Evolutionary conservation across 1,139 yeast species (phyloP).

Genomic region (Blastobotrys malaysiensis): DNA sequence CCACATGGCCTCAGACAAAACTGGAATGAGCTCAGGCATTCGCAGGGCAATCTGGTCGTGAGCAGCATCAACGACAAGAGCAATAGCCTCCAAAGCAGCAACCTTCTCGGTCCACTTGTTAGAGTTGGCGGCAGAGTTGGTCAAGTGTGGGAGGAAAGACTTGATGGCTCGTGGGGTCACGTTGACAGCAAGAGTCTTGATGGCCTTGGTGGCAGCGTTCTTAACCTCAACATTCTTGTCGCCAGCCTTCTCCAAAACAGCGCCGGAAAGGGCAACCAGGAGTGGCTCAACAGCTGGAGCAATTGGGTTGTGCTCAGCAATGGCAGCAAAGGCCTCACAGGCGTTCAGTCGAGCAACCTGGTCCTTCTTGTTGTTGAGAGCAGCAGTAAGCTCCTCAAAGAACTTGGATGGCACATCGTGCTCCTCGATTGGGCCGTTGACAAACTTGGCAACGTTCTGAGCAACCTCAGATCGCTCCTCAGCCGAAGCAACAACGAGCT

Average conservation of each 20-base stretch:
- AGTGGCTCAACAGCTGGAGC: conserved; percentile 94
- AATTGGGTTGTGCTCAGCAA: conserved; percentile 73
- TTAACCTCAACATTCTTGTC: conserved; percentile 79
- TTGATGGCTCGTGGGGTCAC: conserved; percentile 92
- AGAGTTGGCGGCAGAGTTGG: conserved; percentile 62
- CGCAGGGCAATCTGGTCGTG: conserved; percentile 94
- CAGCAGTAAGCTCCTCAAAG: conserved; percentile 69
- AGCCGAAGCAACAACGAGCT: conserved; percentile 76
- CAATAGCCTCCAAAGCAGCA: conserved; percentile 76
- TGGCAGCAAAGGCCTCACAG: conserved; percentile 76
- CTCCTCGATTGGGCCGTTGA: conserved; percentile 96
- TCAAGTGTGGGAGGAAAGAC: conserved; percentile 77
- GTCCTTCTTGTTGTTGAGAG: conserved; percentile 76
- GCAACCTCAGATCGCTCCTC: conserved; percentile 87
- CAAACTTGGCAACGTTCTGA: conserved; percentile 82
- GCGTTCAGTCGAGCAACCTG: conserved; percentile 63
- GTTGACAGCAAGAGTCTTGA: conserved; percentile 70
- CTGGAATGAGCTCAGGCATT: conserved; percentile 99
- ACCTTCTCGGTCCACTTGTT: conserved; percentile 99
- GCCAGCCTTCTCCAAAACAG: conserved; percentile 75
- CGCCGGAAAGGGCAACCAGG: conserved; percentile 68
- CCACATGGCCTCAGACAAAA: conserved; percentile 99
- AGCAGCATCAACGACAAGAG: conserved; percentile 89
- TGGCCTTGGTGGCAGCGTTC: conserved; percentile 63
- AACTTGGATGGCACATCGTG: conserved; percentile 95